phyloP scores from a whole-genome alignment of 768 basidiomycete genomes.

The Scleroderma bovista region DNA sequence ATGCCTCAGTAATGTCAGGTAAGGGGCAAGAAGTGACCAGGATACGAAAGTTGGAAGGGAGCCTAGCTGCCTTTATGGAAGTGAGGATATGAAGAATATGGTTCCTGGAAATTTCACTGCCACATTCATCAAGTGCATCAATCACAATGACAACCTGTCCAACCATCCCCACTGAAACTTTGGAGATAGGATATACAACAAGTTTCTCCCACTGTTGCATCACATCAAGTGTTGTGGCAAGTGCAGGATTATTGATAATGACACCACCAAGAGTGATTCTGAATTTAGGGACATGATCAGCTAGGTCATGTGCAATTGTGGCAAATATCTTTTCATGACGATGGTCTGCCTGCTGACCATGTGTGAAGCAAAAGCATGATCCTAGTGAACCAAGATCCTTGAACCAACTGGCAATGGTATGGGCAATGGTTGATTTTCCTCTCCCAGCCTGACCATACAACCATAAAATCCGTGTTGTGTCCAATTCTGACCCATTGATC shows the following conservation, averaged over 20 bases:
- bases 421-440: background rate
- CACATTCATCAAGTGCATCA: constrained; percentile 19
- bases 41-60: background rate
- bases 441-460: background rate
- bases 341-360: background rate
- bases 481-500: background rate
- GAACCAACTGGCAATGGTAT: constrained; percentile 11
- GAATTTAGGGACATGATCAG: background rate
- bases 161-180: constrained; percentile 1
- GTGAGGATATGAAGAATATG: background rate
- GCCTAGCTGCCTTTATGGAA: background rate
- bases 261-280: background rate
- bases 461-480: background rate
- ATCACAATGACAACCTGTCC: constrained; percentile 21
- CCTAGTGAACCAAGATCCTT: background rate
- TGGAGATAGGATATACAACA: background rate
- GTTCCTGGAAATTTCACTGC: background rate
- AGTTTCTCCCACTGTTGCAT: background rate
- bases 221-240: background rate
- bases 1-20: too few relatives aligned
- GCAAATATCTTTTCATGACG: constrained; percentile 6
- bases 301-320: background rate
- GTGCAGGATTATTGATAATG: background rate
- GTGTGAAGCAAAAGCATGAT: constrained; percentile 1
- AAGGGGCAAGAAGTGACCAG: background rate